These are phyloP conservation scores for Botrytis tulipae DNA, from an alignment of 2,329 filamentous ascomycete genomes.

Conservation along the genomic window DNA sequence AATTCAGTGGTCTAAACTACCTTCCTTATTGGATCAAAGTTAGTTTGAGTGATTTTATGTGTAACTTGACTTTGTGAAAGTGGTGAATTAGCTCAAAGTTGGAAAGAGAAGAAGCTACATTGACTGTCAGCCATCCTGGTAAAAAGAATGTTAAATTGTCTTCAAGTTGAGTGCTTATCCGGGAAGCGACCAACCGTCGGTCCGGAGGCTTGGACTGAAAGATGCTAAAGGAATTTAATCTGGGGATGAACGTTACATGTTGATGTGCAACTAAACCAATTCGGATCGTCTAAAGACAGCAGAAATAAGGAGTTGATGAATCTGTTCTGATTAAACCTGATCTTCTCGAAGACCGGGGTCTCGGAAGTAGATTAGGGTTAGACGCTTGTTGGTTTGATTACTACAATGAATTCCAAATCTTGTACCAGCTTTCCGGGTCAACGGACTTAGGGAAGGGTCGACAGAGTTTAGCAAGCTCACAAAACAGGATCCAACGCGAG, in stretches of 20 bases:
- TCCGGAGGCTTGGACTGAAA: background rate
- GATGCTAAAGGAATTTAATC: constrained; percentile 5
- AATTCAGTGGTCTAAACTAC: background rate
- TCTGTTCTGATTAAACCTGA: background rate
- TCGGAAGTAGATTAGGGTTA: background rate
- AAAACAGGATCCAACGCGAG: constrained; percentile 8
- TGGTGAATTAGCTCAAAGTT: background rate
- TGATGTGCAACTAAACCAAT: background rate
- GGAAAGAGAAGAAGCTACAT: background rate
- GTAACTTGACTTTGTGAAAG: background rate
- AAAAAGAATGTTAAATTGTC: background rate
- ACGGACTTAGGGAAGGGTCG: background rate
- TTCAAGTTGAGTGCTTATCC: constrained; percentile 1
- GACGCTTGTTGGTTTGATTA: constrained; percentile 3
- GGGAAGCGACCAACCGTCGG: background rate
- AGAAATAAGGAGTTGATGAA: background rate
- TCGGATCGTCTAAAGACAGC: too few relatives aligned
- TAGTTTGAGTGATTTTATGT: background rate
- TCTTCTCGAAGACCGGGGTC: background rate
- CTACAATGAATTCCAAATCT: constrained; percentile 5
- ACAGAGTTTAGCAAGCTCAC: background rate
- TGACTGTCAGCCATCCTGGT: background rate
- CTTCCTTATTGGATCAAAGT: background rate
- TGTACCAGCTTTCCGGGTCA: background rate
- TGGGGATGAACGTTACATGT: background rate